Percentiles rank a stretch among this genome's conserved stretches.
Conservation (phyloP, 2,329 filamentous ascomycete genomes). For the Neofusicoccum ribis region DNA sequence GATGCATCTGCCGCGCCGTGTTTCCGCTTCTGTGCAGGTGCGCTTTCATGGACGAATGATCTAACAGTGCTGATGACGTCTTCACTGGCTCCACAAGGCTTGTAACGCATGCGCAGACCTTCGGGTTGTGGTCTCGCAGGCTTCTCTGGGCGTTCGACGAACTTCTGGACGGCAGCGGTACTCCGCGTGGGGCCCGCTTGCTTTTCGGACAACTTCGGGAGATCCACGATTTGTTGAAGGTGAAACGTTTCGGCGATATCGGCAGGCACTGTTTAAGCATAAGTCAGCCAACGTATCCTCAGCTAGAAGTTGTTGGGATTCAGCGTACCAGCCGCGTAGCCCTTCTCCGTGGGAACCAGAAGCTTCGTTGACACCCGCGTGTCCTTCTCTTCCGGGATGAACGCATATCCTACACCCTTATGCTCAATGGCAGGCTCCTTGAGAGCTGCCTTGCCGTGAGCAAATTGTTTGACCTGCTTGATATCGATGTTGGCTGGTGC, state of each 20-base stretch:
- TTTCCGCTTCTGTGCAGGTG: constrained; percentile 38
- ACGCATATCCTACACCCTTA: constrained; percentile 63
- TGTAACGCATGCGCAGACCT: constrained; percentile 66
- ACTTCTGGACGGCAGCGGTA: constrained; percentile 41
- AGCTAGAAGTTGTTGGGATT: not conserved
- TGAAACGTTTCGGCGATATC: constrained; percentile 62
- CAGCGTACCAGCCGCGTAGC: constrained; percentile 57
- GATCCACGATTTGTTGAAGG: constrained; percentile 62
- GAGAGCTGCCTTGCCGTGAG: constrained; percentile 58
- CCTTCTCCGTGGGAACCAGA: constrained; percentile 59
- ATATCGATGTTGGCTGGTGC: constrained; percentile 70
- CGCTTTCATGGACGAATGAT: constrained; percentile 45
- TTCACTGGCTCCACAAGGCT: constrained; percentile 61
- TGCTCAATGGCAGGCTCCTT: constrained; percentile 61
- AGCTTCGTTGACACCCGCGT: constrained; percentile 59
- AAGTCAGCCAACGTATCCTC: not conserved
- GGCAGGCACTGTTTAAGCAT: constrained; percentile 27
- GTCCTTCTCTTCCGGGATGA: constrained; percentile 53
- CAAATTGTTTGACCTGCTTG: constrained; percentile 64
- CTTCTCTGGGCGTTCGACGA: constrained; percentile 52
- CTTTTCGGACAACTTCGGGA: constrained; percentile 46
- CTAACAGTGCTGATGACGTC: constrained; percentile 46
- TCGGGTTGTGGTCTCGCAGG: constrained; percentile 64
- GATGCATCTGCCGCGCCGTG: constrained; percentile 33
- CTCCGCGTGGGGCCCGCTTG: constrained; percentile 44